Base-by-base conservation (phyloP, 441 rosid genomes). In the Erodium trifolium region DNA sequence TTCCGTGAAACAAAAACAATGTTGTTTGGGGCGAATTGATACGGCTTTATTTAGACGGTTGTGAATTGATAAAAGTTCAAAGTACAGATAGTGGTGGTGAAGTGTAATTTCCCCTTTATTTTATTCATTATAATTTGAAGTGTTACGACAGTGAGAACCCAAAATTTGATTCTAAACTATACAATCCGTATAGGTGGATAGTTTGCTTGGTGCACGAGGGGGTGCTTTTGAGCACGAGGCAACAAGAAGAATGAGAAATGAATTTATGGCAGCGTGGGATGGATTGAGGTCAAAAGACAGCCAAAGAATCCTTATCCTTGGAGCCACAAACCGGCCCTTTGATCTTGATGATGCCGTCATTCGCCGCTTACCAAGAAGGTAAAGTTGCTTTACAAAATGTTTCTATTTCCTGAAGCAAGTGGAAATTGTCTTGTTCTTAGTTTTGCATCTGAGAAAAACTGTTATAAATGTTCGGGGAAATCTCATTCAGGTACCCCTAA, bases 231-330 rank as follows among this genome's bases (percentile, higher is more conserved):
- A 93, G 79, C 97, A 93, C 2, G 99, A 93, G 78, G 97, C 96
- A 39, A 93, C 99, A 37, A 83, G 99, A 83, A 87, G 99, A 84
- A 93, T 91, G 97, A 86, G 93, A 80, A 93, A 93, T 72, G 99
- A 93, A 78, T 93, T 93, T 80, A 91, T 93, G 97, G 92, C 99
- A 59, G 96, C 97, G 62, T 93, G 99, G 97, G 99, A 93, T 72
- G 97, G 96, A 70, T 82, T 93, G 76, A 88, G 96, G 77, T 84
- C 97, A 57, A 91, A 91, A 81, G 97, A 91, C 68, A 93, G 93
- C 78, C 93, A 93, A 79, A 86, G 92, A 71, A 89, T 93, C 72
- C 93, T 93, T 64, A 87, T 93, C 71, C 96, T 93, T 9, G 96
- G 96, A 71, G 99, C 97, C 65, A 93, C 97, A 60, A 91, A 93